Evolutionary conservation across 768 basidiomycete species (phyloP).

Genomic region (Naganishia randhawae): DNA sequence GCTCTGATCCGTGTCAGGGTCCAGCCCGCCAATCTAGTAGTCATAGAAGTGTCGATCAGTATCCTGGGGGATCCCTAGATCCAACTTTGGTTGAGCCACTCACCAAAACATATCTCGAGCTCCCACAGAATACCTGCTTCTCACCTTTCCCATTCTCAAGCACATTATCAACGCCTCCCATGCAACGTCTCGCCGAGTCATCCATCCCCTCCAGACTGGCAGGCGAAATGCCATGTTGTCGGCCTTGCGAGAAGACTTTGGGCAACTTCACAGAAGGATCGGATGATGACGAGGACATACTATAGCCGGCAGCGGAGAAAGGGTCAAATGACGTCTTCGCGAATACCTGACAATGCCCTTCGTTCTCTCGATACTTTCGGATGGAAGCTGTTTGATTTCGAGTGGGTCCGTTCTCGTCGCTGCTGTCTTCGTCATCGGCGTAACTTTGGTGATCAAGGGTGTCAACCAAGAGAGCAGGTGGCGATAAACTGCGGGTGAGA

Average conservation of each 20-base stretch:
- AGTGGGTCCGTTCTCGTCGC: background rate
- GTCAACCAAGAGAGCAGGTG: background rate
- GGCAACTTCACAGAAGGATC: conserved; percentile 2
- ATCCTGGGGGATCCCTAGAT: background rate
- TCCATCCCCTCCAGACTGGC: background rate
- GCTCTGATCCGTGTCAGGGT: background rate
- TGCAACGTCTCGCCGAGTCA: conserved; percentile 8
- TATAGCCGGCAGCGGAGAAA: background rate
- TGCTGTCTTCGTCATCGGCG: conserved; percentile 8
- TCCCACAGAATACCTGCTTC: conserved; percentile 5
- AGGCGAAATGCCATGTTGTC: background rate
- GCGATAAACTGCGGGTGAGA: background rate
- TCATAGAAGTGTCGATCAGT: background rate
- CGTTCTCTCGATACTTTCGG: background rate
- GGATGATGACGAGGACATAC: no score
- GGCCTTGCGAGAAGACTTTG: no score
- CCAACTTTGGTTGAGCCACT: background rate
- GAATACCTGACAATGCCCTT: conserved; percentile 4
- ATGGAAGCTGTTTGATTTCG: background rate
- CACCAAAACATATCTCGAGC: conserved; percentile 18
- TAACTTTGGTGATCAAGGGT: background rate
- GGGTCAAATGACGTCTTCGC: conserved; percentile 16
- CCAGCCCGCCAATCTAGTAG: conserved; percentile 6
- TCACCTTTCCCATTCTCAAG: background rate
- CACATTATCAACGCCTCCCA: background rate